A percentile compares a stretch with the other conserved stretches of the same genome.
These are phyloP conservation scores for Mycena vulgaris DNA, from an alignment of 768 basidiomycete species.

Conservation along the genomic window DNA sequence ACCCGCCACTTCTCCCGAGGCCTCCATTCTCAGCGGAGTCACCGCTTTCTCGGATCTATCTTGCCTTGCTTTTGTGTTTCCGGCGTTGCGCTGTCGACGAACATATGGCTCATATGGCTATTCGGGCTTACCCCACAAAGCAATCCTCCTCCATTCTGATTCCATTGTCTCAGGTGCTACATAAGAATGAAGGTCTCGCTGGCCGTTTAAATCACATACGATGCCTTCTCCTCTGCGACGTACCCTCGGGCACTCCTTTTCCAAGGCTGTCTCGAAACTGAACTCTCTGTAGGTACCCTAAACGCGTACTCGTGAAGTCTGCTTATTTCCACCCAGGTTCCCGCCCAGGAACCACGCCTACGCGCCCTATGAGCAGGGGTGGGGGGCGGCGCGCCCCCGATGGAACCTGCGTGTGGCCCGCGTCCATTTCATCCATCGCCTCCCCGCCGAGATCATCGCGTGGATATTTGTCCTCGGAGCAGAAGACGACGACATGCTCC, in stretches of 20 bases:
- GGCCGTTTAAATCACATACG: slow-evolving; percentile 1
- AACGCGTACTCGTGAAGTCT: not conserved
- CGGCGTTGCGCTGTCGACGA: slow-evolving; percentile 33
- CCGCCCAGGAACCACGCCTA: slow-evolving; percentile 19
- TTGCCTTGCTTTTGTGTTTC: slow-evolving; percentile 35
- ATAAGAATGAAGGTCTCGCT: slow-evolving; percentile 17
- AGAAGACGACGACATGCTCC: slow-evolving; percentile 69
- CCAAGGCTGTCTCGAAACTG: slow-evolving; percentile 16
- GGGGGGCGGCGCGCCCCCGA: slow-evolving; percentile 28
- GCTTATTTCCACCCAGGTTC: slow-evolving; percentile 24
- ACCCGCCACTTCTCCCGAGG: slow-evolving; percentile 14
- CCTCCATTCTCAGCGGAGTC: slow-evolving; percentile 32
- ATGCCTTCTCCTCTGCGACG: slow-evolving; percentile 31
- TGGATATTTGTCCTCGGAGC: slow-evolving; percentile 76
- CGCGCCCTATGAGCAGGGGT: slow-evolving; percentile 6
- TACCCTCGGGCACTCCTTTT: slow-evolving; percentile 21
- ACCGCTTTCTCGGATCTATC: slow-evolving; percentile 36
- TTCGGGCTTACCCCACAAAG: slow-evolving; percentile 35
- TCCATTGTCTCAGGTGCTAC: slow-evolving; percentile 25
- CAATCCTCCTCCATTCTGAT: slow-evolving; percentile 30
- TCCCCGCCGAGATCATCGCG: slow-evolving; percentile 77
- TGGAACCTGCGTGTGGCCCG: slow-evolving; percentile 39
- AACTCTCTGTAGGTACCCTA: slow-evolving; percentile 24
- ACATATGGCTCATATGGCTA: slow-evolving; percentile 28
- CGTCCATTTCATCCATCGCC: slow-evolving; percentile 66